A percentile compares a stretch with the other conserved stretches of the same genome.
Conservation (phyloP, 352 stramenopile species). For the Phytophthora podocarpi region DNA sequence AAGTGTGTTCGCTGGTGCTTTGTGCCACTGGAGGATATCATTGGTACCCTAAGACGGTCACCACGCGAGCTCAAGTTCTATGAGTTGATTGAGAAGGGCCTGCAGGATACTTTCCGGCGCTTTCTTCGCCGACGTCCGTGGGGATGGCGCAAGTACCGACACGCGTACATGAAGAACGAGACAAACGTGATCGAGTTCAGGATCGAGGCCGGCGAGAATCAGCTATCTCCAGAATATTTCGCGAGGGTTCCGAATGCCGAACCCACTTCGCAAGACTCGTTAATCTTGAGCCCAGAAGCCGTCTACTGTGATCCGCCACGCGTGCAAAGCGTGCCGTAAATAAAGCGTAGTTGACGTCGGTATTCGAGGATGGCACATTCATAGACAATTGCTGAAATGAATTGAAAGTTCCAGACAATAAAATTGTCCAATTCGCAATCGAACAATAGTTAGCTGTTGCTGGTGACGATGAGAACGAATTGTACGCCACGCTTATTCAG, state of each 20-base stretch:
- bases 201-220: constrained; percentile 60
- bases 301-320: constrained; percentile 1
- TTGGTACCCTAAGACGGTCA: constrained; percentile 45
- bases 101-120: constrained; percentile 33
- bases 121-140: constrained; percentile 35
- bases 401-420: too few relatives aligned
- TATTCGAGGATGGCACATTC: too few relatives aligned
- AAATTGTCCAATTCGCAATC: too few relatives aligned
- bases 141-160: constrained; percentile 34
- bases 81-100: constrained; percentile 51
- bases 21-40: constrained; percentile 61
- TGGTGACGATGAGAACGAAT: too few relatives aligned
- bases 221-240: constrained; percentile 32
- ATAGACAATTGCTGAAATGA: too few relatives aligned
- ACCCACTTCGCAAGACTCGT: constrained; percentile 10
- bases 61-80: constrained; percentile 58
- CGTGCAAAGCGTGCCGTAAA: constrained; percentile 9
- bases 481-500: too few relatives aligned
- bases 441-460: too few relatives aligned
- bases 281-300: constrained; percentile 12
- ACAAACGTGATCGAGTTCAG: constrained; percentile 61
- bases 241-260: background rate
- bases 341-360: background rate
- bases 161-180: constrained; percentile 39
- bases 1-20: constrained; percentile 74